Conservation (phyloP, 2,329 filamentous ascomycete species). For the Claviceps digitariae region DNA sequence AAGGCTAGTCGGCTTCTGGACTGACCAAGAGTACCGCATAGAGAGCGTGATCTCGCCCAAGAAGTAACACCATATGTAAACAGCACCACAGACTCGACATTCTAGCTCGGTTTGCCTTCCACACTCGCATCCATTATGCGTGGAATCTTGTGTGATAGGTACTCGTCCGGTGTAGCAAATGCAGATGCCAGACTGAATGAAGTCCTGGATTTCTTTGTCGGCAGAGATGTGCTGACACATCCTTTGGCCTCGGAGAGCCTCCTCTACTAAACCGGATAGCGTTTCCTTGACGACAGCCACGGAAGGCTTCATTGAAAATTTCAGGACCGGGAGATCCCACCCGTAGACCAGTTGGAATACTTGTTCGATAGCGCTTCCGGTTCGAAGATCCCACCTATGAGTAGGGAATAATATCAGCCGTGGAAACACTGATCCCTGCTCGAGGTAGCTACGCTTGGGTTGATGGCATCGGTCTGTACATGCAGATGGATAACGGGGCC, state of each 20-base stretch:
- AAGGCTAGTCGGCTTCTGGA: not conserved
- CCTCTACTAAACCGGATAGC: not conserved
- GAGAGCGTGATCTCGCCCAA: not conserved
- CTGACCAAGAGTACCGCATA: not conserved
- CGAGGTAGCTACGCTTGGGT: no score
- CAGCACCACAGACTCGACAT: constrained; percentile 1
- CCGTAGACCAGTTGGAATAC: not conserved
- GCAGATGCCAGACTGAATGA: not conserved
- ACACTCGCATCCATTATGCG: no score
- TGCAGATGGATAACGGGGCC: not conserved
- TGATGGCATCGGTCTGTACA: not conserved
- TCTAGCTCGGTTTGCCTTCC: not conserved
- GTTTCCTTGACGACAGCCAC: not conserved
- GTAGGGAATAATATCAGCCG: not conserved
- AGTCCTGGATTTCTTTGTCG: not conserved
- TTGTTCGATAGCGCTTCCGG: not conserved
- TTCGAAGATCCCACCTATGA: no score
- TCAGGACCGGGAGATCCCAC: not conserved
- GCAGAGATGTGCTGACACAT: constrained; percentile 1
- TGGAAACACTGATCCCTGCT: not conserved
- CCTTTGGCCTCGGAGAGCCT: not conserved
- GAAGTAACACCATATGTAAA: not conserved
- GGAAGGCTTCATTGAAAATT: no score
- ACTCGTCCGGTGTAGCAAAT: not conserved
- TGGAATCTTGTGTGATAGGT: no score